Percentiles rank a stretch among this genome's conserved stretches.
These are phyloP conservation scores for Sungouiozyma intestinalis DNA, from an alignment of 805 yeast genomes.

Conservation along the genomic window DNA sequence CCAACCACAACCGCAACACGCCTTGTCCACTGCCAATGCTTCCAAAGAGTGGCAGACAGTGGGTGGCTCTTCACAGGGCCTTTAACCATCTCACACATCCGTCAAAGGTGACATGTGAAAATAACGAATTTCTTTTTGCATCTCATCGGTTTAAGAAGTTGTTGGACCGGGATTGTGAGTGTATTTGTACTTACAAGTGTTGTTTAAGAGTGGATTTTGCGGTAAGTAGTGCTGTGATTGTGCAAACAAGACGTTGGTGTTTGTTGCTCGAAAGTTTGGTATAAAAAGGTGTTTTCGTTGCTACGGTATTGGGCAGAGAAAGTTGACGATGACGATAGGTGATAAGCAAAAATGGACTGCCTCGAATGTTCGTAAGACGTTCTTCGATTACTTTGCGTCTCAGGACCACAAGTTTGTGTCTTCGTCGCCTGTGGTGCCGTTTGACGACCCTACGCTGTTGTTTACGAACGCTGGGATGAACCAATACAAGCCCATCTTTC, in stretches of 20 bases:
- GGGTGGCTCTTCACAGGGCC: too few relatives aligned
- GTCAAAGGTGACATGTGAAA: too few relatives aligned
- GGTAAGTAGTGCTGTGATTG: too few relatives aligned
- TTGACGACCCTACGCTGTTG: constrained; percentile 91
- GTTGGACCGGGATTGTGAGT: too few relatives aligned
- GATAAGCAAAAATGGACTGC: constrained; percentile 40
- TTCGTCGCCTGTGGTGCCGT: constrained; percentile 92
- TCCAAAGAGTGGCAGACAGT: too few relatives aligned
- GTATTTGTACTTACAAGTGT: too few relatives aligned
- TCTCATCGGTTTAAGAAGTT: too few relatives aligned
- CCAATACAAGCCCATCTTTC: constrained; percentile 94
- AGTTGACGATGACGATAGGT: constrained; percentile 26
- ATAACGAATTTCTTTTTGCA: too few relatives aligned
- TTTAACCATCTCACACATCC: too few relatives aligned
- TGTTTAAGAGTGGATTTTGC: too few relatives aligned
- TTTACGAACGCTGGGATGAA: constrained; percentile 99
- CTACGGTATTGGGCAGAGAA: background rate
- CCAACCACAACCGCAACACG: too few relatives aligned
- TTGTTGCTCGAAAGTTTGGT: background rate
- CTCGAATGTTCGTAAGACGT: constrained; percentile 61
- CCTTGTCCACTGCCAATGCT: too few relatives aligned
- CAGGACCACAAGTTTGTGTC: constrained; percentile 74
- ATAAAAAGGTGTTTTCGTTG: background rate
- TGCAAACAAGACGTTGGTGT: background rate
- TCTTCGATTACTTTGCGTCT: constrained; percentile 66